Evolutionary conservation across 2,329 filamentous ascomycete species (phyloP), one percentile per base, ranked within the genome.

Genomic region (Colletotrichum trifolii): DNA sequence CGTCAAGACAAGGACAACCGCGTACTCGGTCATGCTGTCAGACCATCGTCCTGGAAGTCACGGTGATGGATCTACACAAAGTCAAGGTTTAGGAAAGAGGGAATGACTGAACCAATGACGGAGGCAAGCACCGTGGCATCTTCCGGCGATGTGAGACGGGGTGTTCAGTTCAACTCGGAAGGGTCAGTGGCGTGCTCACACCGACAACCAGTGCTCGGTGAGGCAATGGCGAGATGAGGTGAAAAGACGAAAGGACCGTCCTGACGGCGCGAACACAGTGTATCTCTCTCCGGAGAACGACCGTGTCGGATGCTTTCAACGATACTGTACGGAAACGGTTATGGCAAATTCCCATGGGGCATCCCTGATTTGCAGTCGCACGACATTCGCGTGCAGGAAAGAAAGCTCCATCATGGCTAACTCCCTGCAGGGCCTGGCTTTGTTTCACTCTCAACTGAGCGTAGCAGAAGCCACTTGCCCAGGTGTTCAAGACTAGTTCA

Each of bases 361-460:
- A 50, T 38, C n/a, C 34, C 7, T 38, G 47, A 46, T 9, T n/a
- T 36, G 35, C 38, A 46, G 43, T 60, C 48, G 61, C 61, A 60
- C 61, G 17, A 64, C 61, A 60, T 64, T 54, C 35, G 50, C 45
- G 55, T 49, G 62, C 57, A 55, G 42, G 57, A 50, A 57, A 50
- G 35, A 55, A 65, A 50, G 15, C 33, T 17, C 38, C 49, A 38
- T 49, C 17, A 25, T 25, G 25, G 4, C 25, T 43, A 36, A 13
- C 48, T 63, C 54, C 48, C 47, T 53, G 47, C 54, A 60, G 12
- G 40, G 36, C 40, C 25, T n/a, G 39, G 46, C 45, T 52, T 10
- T 40, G 47, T 63, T 66, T 55, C 40, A 53, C 58, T 56, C n/a
- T 35, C 56, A 5, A 52, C 39, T 34, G 34, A 25, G 25, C 25